These are phyloP conservation scores for Blastobotrys indianensis DNA, from an alignment of 1,139 yeast genomes.

Conservation along the genomic window DNA sequence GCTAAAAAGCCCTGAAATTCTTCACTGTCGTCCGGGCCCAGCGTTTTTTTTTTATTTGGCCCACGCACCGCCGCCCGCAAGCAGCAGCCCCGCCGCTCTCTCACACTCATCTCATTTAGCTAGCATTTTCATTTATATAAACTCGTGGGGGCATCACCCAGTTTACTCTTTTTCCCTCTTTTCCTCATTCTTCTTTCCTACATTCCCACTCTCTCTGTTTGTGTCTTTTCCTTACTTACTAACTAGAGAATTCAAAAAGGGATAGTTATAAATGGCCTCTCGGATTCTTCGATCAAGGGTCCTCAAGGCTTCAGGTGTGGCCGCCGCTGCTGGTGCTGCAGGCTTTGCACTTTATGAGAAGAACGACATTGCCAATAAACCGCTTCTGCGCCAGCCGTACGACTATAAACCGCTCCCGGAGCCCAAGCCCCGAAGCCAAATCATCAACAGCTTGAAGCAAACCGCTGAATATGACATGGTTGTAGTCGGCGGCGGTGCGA, in stretches of 20 bases:
- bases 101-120: too few species aligned
- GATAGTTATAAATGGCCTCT: too few species aligned
- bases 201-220: neutral
- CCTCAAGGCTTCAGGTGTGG: neutral
- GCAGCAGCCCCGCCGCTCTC: too few species aligned
- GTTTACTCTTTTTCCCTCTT: too few species aligned
- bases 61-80: too few species aligned
- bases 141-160: too few species aligned
- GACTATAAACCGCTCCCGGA: slow-evolving; percentile 15
- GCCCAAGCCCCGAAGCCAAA: slow-evolving; percentile 26
- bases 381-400: slow-evolving; percentile 1
- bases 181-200: too few species aligned
- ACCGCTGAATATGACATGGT: slow-evolving; percentile 58
- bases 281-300: neutral
- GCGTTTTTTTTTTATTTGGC: too few species aligned
- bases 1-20: too few species aligned
- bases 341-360: neutral
- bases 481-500: slow-evolving; percentile 93
- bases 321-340: neutral
- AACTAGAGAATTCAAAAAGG: neutral
- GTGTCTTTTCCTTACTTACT: neutral
- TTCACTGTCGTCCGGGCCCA: too few species aligned
- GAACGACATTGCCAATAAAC: neutral
- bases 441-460: slow-evolving; percentile 20
- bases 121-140: too few species aligned